These are phyloP conservation scores for Fermentozyma sake DNA, from an alignment of 1,139 yeast species.

Conservation along the genomic window DNA sequence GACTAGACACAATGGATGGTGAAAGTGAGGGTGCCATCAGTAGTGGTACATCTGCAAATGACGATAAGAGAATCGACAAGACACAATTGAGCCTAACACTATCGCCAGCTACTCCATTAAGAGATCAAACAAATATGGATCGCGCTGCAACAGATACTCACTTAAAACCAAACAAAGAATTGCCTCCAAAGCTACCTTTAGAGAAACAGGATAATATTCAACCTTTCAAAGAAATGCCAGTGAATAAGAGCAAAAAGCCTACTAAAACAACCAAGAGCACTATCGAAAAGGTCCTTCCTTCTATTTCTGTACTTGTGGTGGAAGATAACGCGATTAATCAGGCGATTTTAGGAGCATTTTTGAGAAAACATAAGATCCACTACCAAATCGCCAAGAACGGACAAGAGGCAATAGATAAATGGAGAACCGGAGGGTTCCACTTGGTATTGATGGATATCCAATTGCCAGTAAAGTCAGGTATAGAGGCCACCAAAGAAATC, in stretches of 20 bases:
- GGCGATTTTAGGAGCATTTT: slow-evolving; percentile 87
- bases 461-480: slow-evolving; percentile 87
- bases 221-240: neutral
- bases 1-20: too few relatives aligned
- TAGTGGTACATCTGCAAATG: too few relatives aligned
- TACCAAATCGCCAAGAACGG: slow-evolving; percentile 89
- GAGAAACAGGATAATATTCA: too few relatives aligned
- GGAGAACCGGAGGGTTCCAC: slow-evolving; percentile 91
- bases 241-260: slow-evolving; percentile 1
- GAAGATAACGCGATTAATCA: slow-evolving; percentile 96
- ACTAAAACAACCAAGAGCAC: slow-evolving; percentile 24
- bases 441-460: slow-evolving; percentile 93
- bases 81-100: too few relatives aligned
- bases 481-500: slow-evolving; percentile 88
- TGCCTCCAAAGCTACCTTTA: too few relatives aligned
- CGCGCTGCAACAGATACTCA: too few relatives aligned
- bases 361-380: slow-evolving; percentile 79
- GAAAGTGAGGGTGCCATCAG: too few relatives aligned
- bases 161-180: too few relatives aligned
- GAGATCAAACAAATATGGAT: too few relatives aligned
- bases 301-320: slow-evolving; percentile 85
- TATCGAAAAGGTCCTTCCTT: slow-evolving; percentile 58
- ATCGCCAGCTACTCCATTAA: too few relatives aligned
- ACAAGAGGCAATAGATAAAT: slow-evolving; percentile 84
- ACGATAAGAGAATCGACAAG: too few relatives aligned